Base-by-base conservation (phyloP, 495 filamentous ascomycete genomes). In the Penicillium angulare region DNA sequence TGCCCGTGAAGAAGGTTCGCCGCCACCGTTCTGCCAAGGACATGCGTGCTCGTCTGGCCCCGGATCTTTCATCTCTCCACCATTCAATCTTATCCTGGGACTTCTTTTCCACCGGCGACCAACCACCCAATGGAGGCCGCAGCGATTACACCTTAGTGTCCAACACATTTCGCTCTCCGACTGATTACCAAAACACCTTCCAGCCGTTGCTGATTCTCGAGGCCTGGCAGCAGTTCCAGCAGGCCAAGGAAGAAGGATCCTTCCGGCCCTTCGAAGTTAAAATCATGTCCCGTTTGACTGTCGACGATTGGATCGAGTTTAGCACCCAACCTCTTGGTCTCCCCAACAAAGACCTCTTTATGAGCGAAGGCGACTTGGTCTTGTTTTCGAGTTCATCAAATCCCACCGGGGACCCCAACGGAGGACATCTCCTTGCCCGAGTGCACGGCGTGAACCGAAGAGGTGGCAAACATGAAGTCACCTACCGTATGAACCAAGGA, bases 141-240 rank as follows among this genome's bases (percentile, higher is more conserved):
- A 83, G 83, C 22, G 80, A 84, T 29, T 96, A 92, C 59, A 81
- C 73, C 39, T 69, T 79, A 27, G 91, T 98, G 7, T 81, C 86
- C 27, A 86, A 87, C 57, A 78, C 80, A 0, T 98, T 95, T 69
- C 68, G 73, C 29, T 84, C 86, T 47, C 86, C 89, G 15, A 64
- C 68, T 41, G 84, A 88, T 45, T 98, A 97, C 61, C 89, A 95
- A 68, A 76, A 80, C 42, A 92, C 89, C 0, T 98, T 97, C 74
- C 83, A 91, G 49, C 95, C 93, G 9, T 75, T 98, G 31, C 79
- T 98, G 26, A 83, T 95, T 39, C 84, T 96, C 40, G 93, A 98
- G 67, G 92, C 91, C 41, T 98, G 93, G 93, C 88, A 95, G 65
- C 86, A 89, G 1, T 93, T 98, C 58, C 83, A 95, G 26, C 89